These are phyloP conservation scores for Kockiozyma suomiensis DNA, from an alignment of 805 yeast species.

Conservation along the genomic window DNA sequence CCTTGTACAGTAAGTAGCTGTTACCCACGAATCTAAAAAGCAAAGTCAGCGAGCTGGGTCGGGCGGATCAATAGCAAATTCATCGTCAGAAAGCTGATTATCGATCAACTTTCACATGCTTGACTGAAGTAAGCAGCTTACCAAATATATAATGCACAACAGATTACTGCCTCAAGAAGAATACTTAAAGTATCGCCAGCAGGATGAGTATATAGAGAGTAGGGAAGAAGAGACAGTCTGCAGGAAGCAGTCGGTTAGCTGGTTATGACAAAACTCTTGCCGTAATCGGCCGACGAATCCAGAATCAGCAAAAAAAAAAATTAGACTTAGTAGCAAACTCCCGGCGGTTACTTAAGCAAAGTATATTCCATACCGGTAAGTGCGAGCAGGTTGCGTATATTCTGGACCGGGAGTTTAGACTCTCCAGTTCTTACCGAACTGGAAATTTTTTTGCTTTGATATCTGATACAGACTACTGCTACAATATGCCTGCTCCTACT, in stretches of 20 bases:
- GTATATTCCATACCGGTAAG: background rate
- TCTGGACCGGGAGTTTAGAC: constrained; percentile 19
- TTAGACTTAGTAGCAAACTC: constrained; percentile 10
- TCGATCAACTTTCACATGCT: no score
- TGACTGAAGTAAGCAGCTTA: no score
- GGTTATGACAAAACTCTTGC: background rate
- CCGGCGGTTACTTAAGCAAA: background rate
- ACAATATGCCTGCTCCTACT: constrained; percentile 60
- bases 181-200: no score
- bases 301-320: constrained; percentile 1
- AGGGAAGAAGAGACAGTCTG: background rate
- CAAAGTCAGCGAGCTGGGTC: background rate
- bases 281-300: background rate
- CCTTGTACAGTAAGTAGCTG: background rate
- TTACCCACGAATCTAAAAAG: background rate
- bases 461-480: no score
- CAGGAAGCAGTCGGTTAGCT: background rate
- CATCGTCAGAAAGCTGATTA: background rate
- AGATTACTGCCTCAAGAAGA: no score
- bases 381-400: constrained; percentile 1
- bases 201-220: no score
- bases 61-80: background rate
- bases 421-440: background rate
- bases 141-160: background rate
- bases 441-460: background rate